Evolutionary conservation across 495 filamentous ascomycete genomes (phyloP), one percentile per base, ranked within the genome.

Genomic region (Trichoderma gamsii): DNA sequence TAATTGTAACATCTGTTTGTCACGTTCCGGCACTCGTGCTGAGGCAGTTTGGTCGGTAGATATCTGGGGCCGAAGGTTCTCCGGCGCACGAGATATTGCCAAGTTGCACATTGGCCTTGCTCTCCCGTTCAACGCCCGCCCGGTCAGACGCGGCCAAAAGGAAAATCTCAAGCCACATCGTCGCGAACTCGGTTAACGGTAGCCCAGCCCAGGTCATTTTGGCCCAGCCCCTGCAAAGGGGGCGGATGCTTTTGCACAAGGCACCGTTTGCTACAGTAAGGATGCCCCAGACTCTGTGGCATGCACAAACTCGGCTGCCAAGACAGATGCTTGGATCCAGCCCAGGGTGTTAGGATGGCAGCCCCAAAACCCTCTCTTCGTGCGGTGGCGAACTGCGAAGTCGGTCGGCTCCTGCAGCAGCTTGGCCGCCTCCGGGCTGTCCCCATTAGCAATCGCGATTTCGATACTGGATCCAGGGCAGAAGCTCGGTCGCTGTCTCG

Each of bases 361-460:
- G 56, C 56, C 56, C 56, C 56, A 61, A 61, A 29, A 61, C 9
- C 56, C 56, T 61, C 56, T 29, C 27, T 61, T 11, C 23, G 27
- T 18, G 25, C 56, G 56, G 56, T 61, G 56, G 56, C 56, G 23
- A 61, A 61, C 15, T 61, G 56, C 56, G 25, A 61, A 32, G 56
- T 61, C 56, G 56, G 56, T 32, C n/a, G 27, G 23, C 27, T 12
- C 15, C 12, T 32, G 11, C 23, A 15, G 23, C 56, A 32, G 23
- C 56, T 61, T 25, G 9, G 56, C 9, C 1, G 6, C 11, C 11
- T 32, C 25, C 35, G 35, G 35, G 35, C 35, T 38, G 8, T 38
- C 25, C 56, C 56, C 56, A 61, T 61, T 25, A 61, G 56, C 56
- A 61, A 32, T 61, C 56, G 56, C 29, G 56, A 29, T 61, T 27